These are phyloP conservation scores for Fragilariopsis cylindrus DNA, from an alignment of 108 stramenopile species.

Conservation along the genomic window DNA sequence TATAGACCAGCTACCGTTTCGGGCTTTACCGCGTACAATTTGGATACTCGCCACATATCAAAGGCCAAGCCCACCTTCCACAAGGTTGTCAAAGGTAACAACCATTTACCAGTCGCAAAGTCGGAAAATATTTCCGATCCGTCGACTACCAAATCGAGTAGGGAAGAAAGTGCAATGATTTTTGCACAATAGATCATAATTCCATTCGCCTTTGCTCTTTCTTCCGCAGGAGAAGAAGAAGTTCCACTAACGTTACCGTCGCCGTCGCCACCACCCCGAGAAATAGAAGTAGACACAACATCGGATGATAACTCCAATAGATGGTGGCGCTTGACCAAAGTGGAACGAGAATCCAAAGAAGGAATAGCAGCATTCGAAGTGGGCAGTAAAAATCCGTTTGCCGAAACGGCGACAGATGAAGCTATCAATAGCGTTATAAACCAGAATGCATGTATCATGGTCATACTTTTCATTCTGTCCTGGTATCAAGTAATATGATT, in stretches of 20 bases:
- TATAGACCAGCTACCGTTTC: not conserved
- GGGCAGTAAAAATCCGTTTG: too few species aligned
- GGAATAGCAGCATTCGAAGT: too few species aligned
- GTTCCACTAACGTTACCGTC: not conserved
- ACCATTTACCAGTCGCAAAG: not conserved
- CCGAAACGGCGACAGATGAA: too few species aligned
- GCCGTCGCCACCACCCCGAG: not conserved
- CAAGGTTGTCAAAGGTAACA: not conserved
- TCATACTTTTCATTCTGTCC: too few species aligned
- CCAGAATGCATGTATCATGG: too few species aligned
- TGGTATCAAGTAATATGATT: too few species aligned
- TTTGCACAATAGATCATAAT: constrained; percentile 7
- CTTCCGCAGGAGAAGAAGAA: constrained; percentile 9
- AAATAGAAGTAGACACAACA: not conserved
- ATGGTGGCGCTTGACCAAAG: too few species aligned
- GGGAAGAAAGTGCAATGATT: constrained; percentile 4
- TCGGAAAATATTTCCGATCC: constrained; percentile 1
- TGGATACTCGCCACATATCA: constrained; percentile 1
- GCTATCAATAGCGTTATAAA: too few species aligned
- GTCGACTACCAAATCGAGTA: not conserved
- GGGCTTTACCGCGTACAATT: constrained; percentile 6
- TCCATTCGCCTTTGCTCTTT: constrained; percentile 2
- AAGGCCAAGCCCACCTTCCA: constrained; percentile 4
- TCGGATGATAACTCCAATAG: too few species aligned
- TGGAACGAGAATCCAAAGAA: too few species aligned